Evolutionary conservation across 1,284 basidiomycete genomes (phyloP).

Genomic region (Heterobasidion irregulare): DNA sequence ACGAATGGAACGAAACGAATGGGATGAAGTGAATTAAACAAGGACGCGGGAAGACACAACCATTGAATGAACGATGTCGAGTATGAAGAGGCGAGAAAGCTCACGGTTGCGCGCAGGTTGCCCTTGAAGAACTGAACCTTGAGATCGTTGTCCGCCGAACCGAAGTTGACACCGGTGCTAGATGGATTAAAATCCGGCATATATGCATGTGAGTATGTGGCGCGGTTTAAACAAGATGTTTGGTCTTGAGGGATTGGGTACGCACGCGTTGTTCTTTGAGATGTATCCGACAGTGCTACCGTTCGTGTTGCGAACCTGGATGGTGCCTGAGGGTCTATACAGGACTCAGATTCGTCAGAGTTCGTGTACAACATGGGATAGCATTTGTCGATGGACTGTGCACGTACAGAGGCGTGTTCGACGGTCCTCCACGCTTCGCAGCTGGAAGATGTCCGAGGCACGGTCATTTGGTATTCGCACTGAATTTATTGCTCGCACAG

Average conservation of each 20-base stretch:
- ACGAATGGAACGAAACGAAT: no score
- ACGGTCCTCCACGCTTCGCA: neutral
- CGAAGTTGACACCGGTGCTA: neutral
- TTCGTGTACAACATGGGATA: neutral
- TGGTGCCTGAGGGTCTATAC: neutral
- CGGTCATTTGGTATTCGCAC: neutral
- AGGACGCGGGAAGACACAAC: no score
- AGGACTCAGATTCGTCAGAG: neutral
- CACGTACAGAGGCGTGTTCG: no score
- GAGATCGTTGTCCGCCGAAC: neutral
- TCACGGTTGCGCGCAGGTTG: neutral
- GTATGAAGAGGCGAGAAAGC: neutral
- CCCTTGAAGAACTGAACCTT: neutral
- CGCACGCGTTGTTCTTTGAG: neutral
- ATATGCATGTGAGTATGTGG: no score
- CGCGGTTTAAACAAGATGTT: no score
- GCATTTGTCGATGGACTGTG: neutral
- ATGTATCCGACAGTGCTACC: constrained; percentile 1
- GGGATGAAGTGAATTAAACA: no score
- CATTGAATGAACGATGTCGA: no score
- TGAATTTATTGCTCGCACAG: neutral
- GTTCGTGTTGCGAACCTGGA: neutral
- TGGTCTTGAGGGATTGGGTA: neutral
- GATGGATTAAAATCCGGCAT: no score
- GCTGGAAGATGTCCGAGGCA: neutral